Base-by-base conservation (phyloP, 106 monocot species). In the Allium fistulosum region DNA sequence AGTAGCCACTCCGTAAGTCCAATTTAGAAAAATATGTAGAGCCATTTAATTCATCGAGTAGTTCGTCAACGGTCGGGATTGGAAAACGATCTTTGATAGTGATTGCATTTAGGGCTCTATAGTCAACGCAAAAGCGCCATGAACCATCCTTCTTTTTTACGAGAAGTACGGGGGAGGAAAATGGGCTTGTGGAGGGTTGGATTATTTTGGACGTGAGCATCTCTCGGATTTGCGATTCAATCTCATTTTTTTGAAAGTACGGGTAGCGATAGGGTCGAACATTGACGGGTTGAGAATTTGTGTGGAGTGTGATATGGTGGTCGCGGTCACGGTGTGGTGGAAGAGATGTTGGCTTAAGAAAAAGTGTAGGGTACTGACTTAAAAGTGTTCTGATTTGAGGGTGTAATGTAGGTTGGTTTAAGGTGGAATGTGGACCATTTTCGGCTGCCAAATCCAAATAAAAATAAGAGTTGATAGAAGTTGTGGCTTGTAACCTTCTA, bases 121-220 rank as follows among this genome's bases (percentile, higher is more conserved):
- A 63, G 46, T 63, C 62, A 63, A 66, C 50, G 65, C 65, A 66
- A 9, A 66, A 4, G 14, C 65, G 13, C 14, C 65, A 66, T 7
- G 48, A 49, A 14, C 46, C 48, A 49, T 66, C 7, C 11, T 45
- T 6, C 10, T 66, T 66, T 17, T 66, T 66, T 6, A 66, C 47
- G 13, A 66, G 47, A 10, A 66, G 15, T 1, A 66, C 47, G 3
- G 48, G 65, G 13, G 47, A 66, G 7, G 37, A 10, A 16, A 13
- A 66, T 14, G 65, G 47, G 16, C 58, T 7, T 7, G 11, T 10
- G 1, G 16, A n/a, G 17, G 58, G 58, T 17, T 17, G 14, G 11
- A 66, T 66, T 8, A 66, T 48, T 10, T 49, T 49, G 6, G 28
- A 6, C 4, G 14, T 10, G 7, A 59, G 16, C 1, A 59, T 59